phyloP scores from a whole-genome alignment of 768 basidiomycete genomes.

The Ramaria sp. region DNA sequence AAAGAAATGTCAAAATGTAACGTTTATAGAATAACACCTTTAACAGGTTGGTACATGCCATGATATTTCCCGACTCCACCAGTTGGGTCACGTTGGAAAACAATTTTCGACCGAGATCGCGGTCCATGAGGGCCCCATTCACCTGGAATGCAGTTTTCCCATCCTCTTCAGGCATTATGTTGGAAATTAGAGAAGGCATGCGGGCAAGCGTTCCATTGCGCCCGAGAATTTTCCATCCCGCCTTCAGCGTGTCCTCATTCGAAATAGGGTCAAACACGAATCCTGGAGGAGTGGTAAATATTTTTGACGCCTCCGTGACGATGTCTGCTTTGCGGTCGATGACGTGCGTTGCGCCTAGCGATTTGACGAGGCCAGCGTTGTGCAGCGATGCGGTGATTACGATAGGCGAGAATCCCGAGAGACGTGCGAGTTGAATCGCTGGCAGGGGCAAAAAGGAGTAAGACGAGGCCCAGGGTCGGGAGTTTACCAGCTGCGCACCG shows the following conservation, averaged over 20 bases:
- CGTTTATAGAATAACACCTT: no score
- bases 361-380: slow-evolving; percentile 24
- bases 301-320: slow-evolving; percentile 8
- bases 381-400: slow-evolving; percentile 25
- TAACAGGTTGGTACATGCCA: neutral
- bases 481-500: slow-evolving; percentile 22
- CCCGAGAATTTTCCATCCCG: slow-evolving; percentile 25
- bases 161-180: slow-evolving; percentile 2
- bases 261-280: slow-evolving; percentile 24
- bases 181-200: neutral
- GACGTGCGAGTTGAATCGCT: slow-evolving; percentile 30
- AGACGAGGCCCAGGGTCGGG: neutral
- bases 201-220: slow-evolving; percentile 24
- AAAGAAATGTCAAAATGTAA: neutral
- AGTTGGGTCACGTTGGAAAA: slow-evolving; percentile 1
- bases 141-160: slow-evolving; percentile 10
- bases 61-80: neutral
- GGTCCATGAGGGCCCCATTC: slow-evolving; percentile 8
- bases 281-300: slow-evolving; percentile 15
- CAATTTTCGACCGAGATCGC: slow-evolving; percentile 10
- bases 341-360: slow-evolving; percentile 24
- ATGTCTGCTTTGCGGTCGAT: slow-evolving; percentile 18
- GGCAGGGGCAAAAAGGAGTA: neutral
- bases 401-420: slow-evolving; percentile 29
- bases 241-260: slow-evolving; percentile 26